Evolutionary conservation across 2,329 filamentous ascomycete genomes (phyloP).

Genomic region (Gliomastix tumulicola): DNA sequence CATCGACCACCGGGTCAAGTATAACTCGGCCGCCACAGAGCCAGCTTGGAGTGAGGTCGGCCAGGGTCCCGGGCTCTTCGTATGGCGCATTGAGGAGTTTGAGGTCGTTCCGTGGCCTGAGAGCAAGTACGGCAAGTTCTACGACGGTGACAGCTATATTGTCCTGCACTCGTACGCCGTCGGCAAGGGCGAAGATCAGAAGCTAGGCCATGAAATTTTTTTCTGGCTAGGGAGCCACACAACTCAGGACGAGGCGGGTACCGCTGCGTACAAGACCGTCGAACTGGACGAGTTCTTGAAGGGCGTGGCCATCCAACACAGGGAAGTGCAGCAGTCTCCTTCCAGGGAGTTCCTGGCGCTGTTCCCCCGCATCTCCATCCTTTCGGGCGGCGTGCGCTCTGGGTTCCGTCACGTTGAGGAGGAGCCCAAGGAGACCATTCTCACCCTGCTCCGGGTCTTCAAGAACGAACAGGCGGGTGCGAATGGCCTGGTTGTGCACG

Average conservation of each 20-base stretch:
- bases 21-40: slow-evolving; percentile 57
- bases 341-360: slow-evolving; percentile 54
- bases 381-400: slow-evolving; percentile 51
- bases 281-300: slow-evolving; percentile 62
- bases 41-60: slow-evolving; percentile 62
- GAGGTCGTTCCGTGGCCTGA: slow-evolving; percentile 55
- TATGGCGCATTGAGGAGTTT: slow-evolving; percentile 65
- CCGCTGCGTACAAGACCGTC: slow-evolving; percentile 64
- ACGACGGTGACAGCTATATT: slow-evolving; percentile 64
- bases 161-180: slow-evolving; percentile 53
- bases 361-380: slow-evolving; percentile 54
- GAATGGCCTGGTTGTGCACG: slow-evolving; percentile 50
- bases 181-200: slow-evolving; percentile 31
- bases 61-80: slow-evolving; percentile 41
- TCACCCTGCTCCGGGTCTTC: slow-evolving; percentile 55
- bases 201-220: slow-evolving; percentile 57
- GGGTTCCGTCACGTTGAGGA: slow-evolving; percentile 59
- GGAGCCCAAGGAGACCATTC: slow-evolving; percentile 23
- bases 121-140: slow-evolving; percentile 51
- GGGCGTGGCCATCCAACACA: slow-evolving; percentile 56
- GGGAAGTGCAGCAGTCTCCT: slow-evolving; percentile 53
- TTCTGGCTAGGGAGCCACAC: slow-evolving; percentile 64
- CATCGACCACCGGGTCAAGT: slow-evolving; percentile 62
- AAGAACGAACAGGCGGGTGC: slow-evolving; percentile 43
- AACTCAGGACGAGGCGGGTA: slow-evolving; percentile 61